Evolutionary conservation across 164 flowering plant genomes (phyloP).

Genomic region (Annona cherimola): DNA sequence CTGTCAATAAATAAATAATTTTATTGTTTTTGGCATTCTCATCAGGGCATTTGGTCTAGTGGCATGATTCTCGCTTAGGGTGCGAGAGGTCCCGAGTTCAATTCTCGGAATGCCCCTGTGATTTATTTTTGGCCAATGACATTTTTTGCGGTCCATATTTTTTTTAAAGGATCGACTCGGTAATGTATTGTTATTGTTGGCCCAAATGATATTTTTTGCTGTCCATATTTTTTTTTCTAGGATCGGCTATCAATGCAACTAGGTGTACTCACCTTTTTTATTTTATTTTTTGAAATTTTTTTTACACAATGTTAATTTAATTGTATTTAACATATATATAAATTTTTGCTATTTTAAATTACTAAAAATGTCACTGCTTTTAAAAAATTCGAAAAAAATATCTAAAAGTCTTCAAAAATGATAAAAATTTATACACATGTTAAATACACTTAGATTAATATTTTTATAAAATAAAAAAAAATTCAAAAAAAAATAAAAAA

Average conservation of each 20-base stretch:
- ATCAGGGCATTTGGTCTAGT: constrained; percentile 89
- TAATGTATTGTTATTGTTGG: background rate
- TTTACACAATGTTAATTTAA: no score
- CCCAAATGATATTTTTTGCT: background rate
- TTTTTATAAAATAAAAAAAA: no score
- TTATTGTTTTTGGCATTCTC: background rate
- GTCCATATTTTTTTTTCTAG: background rate
- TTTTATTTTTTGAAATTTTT: background rate
- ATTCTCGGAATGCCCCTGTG: constrained; percentile 32
- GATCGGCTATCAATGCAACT: background rate
- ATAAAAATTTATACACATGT: no score
- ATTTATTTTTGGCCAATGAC: background rate
- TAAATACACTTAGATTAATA: no score
- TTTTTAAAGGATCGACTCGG: background rate
- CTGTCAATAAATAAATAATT: no score
- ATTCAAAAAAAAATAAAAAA: no score
- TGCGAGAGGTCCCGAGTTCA: constrained; percentile 95
- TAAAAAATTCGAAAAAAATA: no score
- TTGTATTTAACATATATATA: no score
- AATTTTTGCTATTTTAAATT: no score
- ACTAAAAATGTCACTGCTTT: no score
- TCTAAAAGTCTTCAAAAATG: no score
- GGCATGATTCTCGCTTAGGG: constrained; percentile 98
- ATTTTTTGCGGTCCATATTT: background rate
- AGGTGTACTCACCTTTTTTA: background rate